Conservation (phyloP, 2,329 filamentous ascomycete species). For the Calonectria honghensis region DNA sequence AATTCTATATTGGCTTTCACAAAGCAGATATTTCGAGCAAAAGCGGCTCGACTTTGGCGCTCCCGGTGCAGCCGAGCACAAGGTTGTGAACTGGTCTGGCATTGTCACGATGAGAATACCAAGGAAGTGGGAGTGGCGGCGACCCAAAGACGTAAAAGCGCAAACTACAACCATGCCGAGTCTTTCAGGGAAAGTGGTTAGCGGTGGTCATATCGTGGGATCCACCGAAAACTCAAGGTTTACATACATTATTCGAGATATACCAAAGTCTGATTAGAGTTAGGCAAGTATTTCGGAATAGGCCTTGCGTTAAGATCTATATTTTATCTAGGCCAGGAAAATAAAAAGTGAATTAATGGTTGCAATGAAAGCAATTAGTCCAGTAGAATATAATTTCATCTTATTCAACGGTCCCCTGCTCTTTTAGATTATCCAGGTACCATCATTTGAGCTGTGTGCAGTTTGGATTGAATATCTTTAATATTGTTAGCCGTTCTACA, state of each 20-base stretch:
- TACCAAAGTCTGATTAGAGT: no score
- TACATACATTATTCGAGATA: background rate
- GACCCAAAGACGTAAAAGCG: background rate
- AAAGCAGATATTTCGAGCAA: background rate
- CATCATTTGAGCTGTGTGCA: no score
- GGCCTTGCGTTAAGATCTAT: no score
- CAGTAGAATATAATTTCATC: no score
- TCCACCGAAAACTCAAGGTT: constrained; percentile 3
- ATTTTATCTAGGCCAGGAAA: no score
- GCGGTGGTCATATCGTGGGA: background rate
- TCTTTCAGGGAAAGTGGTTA: background rate
- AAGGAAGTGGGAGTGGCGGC: constrained; percentile 19
- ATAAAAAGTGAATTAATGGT: no score
- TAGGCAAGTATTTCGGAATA: no score
- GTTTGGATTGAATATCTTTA: no score
- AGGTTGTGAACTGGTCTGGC: background rate
- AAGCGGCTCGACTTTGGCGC: background rate
- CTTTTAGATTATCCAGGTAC: no score
- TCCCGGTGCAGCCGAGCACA: background rate
- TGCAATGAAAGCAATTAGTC: no score
- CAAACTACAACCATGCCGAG: background rate
- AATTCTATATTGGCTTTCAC: constrained; percentile 6
- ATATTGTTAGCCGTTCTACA: no score
- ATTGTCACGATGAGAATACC: constrained; percentile 11
- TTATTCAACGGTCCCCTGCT: no score